Conservation (phyloP, 495 filamentous ascomycete genomes). For the Penicillium antarcticum region DNA sequence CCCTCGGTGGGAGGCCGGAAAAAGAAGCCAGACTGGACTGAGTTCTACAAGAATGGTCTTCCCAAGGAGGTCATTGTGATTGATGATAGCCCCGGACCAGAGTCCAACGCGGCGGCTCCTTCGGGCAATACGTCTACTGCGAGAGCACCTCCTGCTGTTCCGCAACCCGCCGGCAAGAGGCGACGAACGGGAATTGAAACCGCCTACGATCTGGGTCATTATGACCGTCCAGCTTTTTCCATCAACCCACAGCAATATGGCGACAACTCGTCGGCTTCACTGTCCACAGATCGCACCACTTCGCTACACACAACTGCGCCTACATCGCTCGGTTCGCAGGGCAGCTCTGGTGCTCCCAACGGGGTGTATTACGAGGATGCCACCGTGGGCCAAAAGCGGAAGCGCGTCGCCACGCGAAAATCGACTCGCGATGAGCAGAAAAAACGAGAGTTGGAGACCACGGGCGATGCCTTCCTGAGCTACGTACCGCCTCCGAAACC, state of each 20-base stretch:
- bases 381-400: conserved; percentile 77
- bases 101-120: conserved; percentile 35
- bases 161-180: conserved; percentile 60
- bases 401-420: conserved; percentile 72
- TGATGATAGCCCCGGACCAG: conserved; percentile 79
- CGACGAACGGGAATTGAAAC: conserved; percentile 60
- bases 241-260: conserved; percentile 68
- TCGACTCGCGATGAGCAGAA: conserved; percentile 79
- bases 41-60: conserved; percentile 89
- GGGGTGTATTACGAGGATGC: conserved; percentile 52
- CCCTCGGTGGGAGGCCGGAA: conserved; percentile 58
- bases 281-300: conserved; percentile 83
- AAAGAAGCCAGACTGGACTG: conserved; percentile 73
- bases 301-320: conserved; percentile 85
- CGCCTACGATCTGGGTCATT: conserved; percentile 62
- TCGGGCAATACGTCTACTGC: conserved; percentile 10
- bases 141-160: conserved; percentile 19
- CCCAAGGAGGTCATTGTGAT: conserved; percentile 96
- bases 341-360: conserved; percentile 58
- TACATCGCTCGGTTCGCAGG: conserved; percentile 79
- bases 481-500: conserved; percentile 86
- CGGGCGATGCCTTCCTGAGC: conserved; percentile 66
- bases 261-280: conserved; percentile 61
- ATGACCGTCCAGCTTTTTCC: conserved; percentile 61
- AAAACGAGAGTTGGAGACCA: conserved; percentile 62